These are phyloP conservation scores for Cladosporium cucumerinum DNA, from an alignment of 2,329 filamentous ascomycete species.

Conservation along the genomic window DNA sequence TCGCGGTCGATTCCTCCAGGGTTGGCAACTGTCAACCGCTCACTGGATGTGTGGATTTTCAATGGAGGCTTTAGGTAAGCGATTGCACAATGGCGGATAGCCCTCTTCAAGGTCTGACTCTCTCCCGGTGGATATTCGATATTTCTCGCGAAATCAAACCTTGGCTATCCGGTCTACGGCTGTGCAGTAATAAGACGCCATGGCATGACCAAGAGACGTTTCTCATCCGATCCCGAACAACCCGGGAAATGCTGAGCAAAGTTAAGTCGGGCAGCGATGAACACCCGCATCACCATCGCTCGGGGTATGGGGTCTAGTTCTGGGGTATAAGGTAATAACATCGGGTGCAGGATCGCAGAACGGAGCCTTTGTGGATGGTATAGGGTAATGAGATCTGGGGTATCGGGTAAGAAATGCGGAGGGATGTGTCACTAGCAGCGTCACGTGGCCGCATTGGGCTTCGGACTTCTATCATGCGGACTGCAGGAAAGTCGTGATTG, in stretches of 20 bases:
- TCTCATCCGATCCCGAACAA: not conserved
- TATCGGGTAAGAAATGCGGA: conserved; percentile 8
- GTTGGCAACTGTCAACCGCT: not conserved
- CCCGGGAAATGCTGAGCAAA: not conserved
- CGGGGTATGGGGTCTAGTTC: conserved; percentile 6
- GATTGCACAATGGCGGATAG: not conserved
- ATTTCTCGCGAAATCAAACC: not conserved
- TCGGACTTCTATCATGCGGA: conserved; percentile 3
- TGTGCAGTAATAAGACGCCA: not conserved
- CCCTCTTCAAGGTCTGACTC: not conserved
- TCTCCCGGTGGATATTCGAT: not conserved
- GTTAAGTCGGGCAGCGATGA: not conserved
- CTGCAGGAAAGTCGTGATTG: not conserved
- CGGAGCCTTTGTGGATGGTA: not conserved
- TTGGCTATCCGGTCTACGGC: not conserved
- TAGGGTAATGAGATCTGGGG: conserved; percentile 5
- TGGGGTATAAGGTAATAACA: conserved; percentile 6
- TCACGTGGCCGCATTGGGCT: not conserved
- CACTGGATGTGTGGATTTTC: not conserved
- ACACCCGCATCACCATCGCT: not conserved
- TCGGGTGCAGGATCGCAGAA: not conserved
- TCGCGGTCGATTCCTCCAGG: not conserved
- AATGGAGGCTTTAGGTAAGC: not conserved
- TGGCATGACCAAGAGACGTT: not conserved
- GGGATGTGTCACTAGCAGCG: conserved; percentile 4